Base-by-base conservation (phyloP, 331 rosid species). In the Arachis monticola region DNA sequence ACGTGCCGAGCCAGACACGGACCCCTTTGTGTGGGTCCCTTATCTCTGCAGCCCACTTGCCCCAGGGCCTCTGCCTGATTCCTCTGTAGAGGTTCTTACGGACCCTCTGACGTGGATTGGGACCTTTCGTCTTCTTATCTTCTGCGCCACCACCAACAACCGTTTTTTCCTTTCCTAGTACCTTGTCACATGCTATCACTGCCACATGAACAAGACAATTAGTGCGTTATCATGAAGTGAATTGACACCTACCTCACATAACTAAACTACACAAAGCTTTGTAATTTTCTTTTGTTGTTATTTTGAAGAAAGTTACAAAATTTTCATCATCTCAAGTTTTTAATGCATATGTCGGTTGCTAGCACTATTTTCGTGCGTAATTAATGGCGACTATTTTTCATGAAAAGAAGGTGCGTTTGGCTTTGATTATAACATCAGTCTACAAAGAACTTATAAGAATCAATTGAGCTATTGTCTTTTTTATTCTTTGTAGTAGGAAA, bases 11-110 rank as follows among this genome's bases (percentile, higher is more conserved):
- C 48, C 53, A 69, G 10, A 40, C 41, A 2, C 10, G 63, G 41
- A 1, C 5, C 41, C 13, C 42, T 35, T 52, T 40, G 9, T 14
- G 7, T 2, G 67, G 52, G 17, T 41, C 27, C 5, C 52, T 56
- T 2, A 57, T 70, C 55, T 41, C 38, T 1, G 65, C n/a, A 10
- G 32, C 14, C n/a, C 10, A 55, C 14, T 42, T 52, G 3, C 40
- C 17, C 60, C 64, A 69, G 5, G 63, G 51, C 51, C 74, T 13
- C 58, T 0, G 9, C 6, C 74, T 53, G 17, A 53, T 51, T 69
- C 74, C 74, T 5, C 17, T 87, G 86, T 90, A 94, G 27, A 79
- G 80, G 85, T 84, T 94, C 82, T 94, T 94, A 0, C 97, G 86
- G 62, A 69, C 65, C 9, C 82, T 75, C 75, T 72, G 53, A 1